Evolutionary conservation across 2,329 filamentous ascomycete species (phyloP), one percentile per base, ranked within the genome.

Genomic region (Cladophialophora yegresii): DNA sequence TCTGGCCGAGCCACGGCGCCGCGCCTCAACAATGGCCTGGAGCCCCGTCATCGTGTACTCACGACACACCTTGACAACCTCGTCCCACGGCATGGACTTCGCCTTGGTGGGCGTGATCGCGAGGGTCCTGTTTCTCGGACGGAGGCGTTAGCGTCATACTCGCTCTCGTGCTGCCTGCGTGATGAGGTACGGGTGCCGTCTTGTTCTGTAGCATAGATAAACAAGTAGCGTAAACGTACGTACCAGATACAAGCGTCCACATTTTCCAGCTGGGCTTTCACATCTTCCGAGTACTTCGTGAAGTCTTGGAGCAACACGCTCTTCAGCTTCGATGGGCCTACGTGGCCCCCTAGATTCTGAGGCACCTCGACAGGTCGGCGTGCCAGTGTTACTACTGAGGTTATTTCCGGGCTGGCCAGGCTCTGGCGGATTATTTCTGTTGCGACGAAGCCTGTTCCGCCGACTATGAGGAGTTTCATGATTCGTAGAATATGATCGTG

Each of bases 21-120:
- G 71, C 13, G 74, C 67, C 7, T 75, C 68, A 6, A 72, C 70
- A 2, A 82, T 75, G 0, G 75, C 74, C n/a, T 79, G 70, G 23
- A 81, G 65, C 0, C 73, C 76, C 1, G 60, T 67, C 2, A 77
- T 53, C 0, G 78, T 75, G 61, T 73, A 78, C 47, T 75, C 78
- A 1, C 77, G 74, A 64, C 79, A 83, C 0, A 83, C 72, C 30
- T 75, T 76, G 20, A 73, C 71, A 0, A 78, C 75, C 16, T 80
- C 73, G 0, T 78, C 76, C 65, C 72, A 77, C 0, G 72, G 67
- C 57, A 75, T 70, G 0, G 62, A 57, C 12, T 65, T 73, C 0
- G 72, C 65, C 51, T 78, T 77, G 3, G 66, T 68, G 0, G 77
- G 82, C 0, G 77, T 81, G 10, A 83, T 71, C 3, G 77, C 80